phyloP scores from a whole-genome alignment of 352 stramenopile genomes.

The Elongisporangium undulatum region DNA sequence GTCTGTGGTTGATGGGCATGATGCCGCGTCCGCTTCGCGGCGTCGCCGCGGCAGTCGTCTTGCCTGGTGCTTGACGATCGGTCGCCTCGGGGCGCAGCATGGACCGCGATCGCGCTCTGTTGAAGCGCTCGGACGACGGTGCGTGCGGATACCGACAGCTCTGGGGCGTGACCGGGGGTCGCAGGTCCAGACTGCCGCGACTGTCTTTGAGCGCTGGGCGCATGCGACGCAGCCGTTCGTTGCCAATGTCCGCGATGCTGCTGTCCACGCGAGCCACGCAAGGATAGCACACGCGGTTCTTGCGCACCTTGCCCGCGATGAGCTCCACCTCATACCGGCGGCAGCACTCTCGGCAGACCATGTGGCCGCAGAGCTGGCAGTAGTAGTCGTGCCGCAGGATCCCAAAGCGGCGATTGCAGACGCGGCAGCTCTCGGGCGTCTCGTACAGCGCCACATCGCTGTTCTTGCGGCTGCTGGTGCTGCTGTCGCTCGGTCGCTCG shows the following conservation, averaged over 20 bases:
- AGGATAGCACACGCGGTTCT: constrained; percentile 55
- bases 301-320: constrained; percentile 32
- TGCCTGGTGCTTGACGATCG: background rate
- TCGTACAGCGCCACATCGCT: constrained; percentile 14
- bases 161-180: background rate
- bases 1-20: constrained; percentile 5
- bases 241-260: constrained; percentile 32
- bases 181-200: background rate
- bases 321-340: constrained; percentile 69
- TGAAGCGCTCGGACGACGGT: background rate
- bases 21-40: background rate
- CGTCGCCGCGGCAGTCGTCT: background rate
- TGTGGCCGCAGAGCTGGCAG: constrained; percentile 61
- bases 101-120: constrained; percentile 1
- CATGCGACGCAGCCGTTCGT: constrained; percentile 10
- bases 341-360: constrained; percentile 59
- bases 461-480: constrained; percentile 1
- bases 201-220: background rate
- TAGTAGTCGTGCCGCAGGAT: constrained; percentile 49
- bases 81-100: background rate
- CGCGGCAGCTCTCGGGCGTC: constrained; percentile 19
- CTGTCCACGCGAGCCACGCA: constrained; percentile 55
- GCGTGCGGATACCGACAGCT: background rate
- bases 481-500: background rate
- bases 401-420: constrained; percentile 50